A percentile compares a stretch with the other conserved stretches of the same genome.
phyloP scores from a whole-genome alignment of 345 rosid species.

The Salix dunnii region DNA sequence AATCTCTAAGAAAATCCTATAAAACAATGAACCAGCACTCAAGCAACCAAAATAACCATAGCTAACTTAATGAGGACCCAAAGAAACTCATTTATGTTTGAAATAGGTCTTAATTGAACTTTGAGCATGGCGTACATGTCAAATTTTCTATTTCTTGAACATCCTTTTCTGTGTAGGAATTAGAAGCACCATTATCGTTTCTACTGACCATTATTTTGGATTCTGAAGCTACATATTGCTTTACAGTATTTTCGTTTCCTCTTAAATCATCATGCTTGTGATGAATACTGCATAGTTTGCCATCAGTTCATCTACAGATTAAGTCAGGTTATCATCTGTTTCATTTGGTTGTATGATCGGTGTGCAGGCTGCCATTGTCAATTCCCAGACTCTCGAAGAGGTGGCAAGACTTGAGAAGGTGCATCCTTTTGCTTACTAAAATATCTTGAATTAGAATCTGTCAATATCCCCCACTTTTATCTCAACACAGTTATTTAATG shows the following conservation, averaged over 20 bases:
- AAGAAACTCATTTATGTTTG: background rate
- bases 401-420: slow-evolving; percentile 98
- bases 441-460: background rate
- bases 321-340: background rate
- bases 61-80: background rate
- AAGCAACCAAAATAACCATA: background rate
- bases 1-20: background rate
- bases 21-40: background rate
- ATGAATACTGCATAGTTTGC: background rate
- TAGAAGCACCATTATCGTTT: background rate
- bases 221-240: background rate
- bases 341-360: slow-evolving; percentile 17
- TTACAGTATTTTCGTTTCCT: background rate
- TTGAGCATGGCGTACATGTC: background rate
- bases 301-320: background rate
- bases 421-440: slow-evolving; percentile 4
- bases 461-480: background rate
- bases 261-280: background rate
- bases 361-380: slow-evolving; percentile 95
- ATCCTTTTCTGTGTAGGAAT: background rate
- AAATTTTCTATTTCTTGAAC: background rate
- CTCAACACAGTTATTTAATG: slow-evolving; percentile 19
- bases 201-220: background rate
- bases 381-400: slow-evolving; percentile 98
- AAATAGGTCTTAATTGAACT: background rate